Base-by-base conservation (phyloP, 176 grass and related monocot species). In the Oryza glumipatula region DNA sequence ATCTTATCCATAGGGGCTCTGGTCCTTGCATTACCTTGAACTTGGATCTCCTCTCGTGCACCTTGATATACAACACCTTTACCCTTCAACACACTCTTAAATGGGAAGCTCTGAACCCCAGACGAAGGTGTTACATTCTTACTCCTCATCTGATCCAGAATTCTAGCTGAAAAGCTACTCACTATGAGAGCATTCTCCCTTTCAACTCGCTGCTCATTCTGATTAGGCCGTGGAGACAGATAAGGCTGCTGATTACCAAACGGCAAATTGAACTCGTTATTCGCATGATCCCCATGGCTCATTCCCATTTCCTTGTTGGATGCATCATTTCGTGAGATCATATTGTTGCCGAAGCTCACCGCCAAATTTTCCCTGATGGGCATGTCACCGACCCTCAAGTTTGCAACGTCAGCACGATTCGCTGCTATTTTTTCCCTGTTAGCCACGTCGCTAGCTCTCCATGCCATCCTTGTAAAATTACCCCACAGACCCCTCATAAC, bases 401-500 rank as follows among this genome's bases (percentile, higher is more conserved):
- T 84, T 78, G 52, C 51, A 81, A 79, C 63, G 11, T 89, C 70
- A 0, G 11, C 77, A 45, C 22, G 52, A 71, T 22, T 80, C 76
- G 64, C 33, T 21, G 73, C 43, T 10, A 58, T 17, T 13, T 52
- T 83, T 46, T 82, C 86, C 75, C 69, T 82, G 69, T 49, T 58
- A 52, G 68, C 39, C 26, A 67, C 77, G 17, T 92, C 89, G 5
- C 67, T 80, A 10, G 51, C 54, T 88, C 79, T 84, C 48, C 86
- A 78, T 2, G 97, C 72, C 54, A 96, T 81, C 64, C 84, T 70
- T 2, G 89, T 91, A 11, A 99, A 96, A 85, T 99, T 99, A 56
- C 88, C 79, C 97, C 97, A 99, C 21, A 91, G 84, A 24, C 97
- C 91, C 83, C 88, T 85, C 68, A 88, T 88, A 26, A 87, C 41